Evolutionary conservation across 1,284 basidiomycete species (phyloP), one percentile per base, ranked within the genome.

Genomic region (Ceratobasidium sp.): DNA sequence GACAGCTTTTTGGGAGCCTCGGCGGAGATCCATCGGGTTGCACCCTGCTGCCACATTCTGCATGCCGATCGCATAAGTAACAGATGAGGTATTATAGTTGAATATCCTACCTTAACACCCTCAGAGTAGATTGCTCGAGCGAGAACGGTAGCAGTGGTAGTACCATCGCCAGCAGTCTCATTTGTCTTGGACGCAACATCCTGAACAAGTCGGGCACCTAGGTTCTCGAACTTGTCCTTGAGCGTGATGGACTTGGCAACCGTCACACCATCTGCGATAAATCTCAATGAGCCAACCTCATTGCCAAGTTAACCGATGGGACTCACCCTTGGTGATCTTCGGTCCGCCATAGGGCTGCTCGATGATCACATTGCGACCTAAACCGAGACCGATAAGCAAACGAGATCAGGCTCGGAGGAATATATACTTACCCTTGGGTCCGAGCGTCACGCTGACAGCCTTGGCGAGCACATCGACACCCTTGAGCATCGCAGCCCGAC

Each of bases 161-260:
- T 99, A 76, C 97, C 97, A 81, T 99, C 97, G 84, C 97, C 97
- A 55, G 97, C 97, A 77, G 93, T 86, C 83, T 98, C 97, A 85
- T 98, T 98, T 48, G 96, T 97, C 85, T 97, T 97, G 81, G 90
- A 89, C 14, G 96, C 96, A 74, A 98, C 96, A 77, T 98, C 96
- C 82, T 97, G 96, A 73, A 98, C 89, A 74, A 98, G 91, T 77
- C 95, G 92, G 80, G 97, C 96, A 81, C 97, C 96, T 73, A 98
- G 91, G 86, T 98, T 98, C 87, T 99, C 95, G 78, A 98, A 98
- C 84, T 96, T 97, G 89, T 98, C 96, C 84, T 98, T 91, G 79
- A 98, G 88, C 12, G 90, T 86, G 79, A 98, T 96, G 28, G 95
- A 86, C 86, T 97, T 98, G 75, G 97, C 97, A 52, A 99, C 97